These are phyloP conservation scores for Parathielavia hyrcaniae DNA, from an alignment of 495 filamentous ascomycete species.

Conservation along the genomic window DNA sequence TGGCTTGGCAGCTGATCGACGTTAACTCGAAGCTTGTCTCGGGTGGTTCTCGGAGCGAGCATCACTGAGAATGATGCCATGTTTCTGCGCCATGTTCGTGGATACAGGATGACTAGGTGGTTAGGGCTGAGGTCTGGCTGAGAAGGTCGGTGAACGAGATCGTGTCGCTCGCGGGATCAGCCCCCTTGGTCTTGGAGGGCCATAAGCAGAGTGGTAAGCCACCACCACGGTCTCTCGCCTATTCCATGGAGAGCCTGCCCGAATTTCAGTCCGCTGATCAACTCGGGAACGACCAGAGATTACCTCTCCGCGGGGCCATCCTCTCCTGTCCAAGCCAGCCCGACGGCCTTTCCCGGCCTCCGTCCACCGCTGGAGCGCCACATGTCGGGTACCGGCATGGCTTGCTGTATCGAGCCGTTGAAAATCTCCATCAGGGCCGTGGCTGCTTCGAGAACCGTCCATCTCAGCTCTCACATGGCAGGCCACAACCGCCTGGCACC, in stretches of 20 bases:
- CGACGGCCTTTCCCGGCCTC: not conserved
- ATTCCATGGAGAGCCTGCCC: too few relatives aligned
- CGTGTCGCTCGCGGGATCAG: not conserved
- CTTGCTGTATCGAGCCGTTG: constrained; percentile 15
- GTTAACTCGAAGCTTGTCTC: not conserved
- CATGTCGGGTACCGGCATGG: constrained; percentile 20
- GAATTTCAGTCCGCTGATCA: too few relatives aligned
- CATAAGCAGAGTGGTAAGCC: not conserved
- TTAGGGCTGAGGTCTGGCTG: not conserved
- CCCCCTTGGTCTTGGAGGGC: too few relatives aligned
- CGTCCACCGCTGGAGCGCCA: not conserved
- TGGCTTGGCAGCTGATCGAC: constrained; percentile 13
- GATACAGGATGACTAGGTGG: not conserved
- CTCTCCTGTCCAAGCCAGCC: not conserved
- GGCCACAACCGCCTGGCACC: constrained; percentile 1
- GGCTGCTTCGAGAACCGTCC: constrained; percentile 26
- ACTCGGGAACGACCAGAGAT: not conserved
- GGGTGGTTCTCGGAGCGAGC: not conserved
- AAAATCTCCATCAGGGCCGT: constrained; percentile 2
- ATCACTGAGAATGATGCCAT: not conserved
- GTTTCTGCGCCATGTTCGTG: constrained; percentile 2
- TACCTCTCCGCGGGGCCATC: not conserved
- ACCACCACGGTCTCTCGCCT: too few relatives aligned
- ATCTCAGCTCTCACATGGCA: constrained; percentile 17
- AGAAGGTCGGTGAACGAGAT: not conserved